These are phyloP conservation scores for Selenicereus undatus DNA, from an alignment of 148 eudicot species.

Conservation along the genomic window DNA sequence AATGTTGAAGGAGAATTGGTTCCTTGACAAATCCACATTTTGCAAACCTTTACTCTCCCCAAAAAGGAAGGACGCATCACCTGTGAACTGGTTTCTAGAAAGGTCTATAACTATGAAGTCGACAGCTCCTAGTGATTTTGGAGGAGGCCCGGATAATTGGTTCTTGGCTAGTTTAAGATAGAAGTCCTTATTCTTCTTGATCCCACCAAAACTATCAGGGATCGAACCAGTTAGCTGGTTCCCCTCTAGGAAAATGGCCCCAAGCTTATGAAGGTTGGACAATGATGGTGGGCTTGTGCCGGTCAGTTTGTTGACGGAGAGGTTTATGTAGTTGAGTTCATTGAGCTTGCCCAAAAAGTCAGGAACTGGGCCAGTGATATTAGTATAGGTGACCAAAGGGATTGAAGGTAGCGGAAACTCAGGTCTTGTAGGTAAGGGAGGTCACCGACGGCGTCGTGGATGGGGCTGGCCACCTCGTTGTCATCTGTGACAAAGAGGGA, in stretches of 20 bases:
- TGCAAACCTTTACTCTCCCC: constrained; percentile 18
- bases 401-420: constrained; percentile 20
- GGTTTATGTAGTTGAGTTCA: constrained; percentile 26
- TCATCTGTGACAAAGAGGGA: neutral
- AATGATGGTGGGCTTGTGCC: constrained; percentile 37
- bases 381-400: constrained; percentile 24
- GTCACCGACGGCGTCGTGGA: constrained; percentile 36
- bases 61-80: constrained; percentile 25
- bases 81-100: constrained; percentile 31
- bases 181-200: constrained; percentile 23
- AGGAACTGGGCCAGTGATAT: constrained; percentile 38
- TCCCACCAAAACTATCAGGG: constrained; percentile 27
- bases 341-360: constrained; percentile 28
- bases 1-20: constrained; percentile 27
- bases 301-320: constrained; percentile 33
- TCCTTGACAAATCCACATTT: constrained; percentile 23
- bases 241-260: constrained; percentile 26
- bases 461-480: constrained; percentile 23
- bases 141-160: constrained; percentile 37
- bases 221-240: constrained; percentile 47
- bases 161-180: constrained; percentile 37
- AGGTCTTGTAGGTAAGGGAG: constrained; percentile 31
- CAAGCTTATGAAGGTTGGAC: constrained; percentile 23
- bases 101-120: constrained; percentile 27
- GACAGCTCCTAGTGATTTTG: constrained; percentile 23